A percentile compares a stretch with the other conserved stretches of the same genome.
These are phyloP conservation scores for Magnolia kwangsiensis DNA, from an alignment of 164 flowering plant species.

Conservation along the genomic window DNA sequence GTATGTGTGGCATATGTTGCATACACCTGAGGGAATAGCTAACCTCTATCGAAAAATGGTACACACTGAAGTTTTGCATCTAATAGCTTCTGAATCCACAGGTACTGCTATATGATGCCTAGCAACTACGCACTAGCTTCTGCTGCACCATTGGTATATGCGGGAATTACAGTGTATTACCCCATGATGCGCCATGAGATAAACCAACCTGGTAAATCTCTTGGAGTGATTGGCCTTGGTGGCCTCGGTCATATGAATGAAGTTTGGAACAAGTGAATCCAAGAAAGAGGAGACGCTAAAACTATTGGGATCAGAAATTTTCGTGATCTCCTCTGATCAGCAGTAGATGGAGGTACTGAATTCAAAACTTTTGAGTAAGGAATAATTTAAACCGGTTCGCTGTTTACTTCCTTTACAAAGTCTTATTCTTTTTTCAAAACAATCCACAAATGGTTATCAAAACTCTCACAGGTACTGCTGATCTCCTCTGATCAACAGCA, in stretches of 20 bases:
- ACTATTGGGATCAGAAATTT: slow-evolving; percentile 63
- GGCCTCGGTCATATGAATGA: slow-evolving; percentile 86
- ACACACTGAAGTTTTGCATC: background rate
- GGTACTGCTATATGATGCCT: slow-evolving; percentile 72
- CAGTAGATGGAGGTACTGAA: slow-evolving; percentile 60
- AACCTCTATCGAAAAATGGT: background rate
- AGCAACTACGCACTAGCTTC: slow-evolving; percentile 51
- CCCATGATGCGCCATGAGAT: slow-evolving; percentile 79
- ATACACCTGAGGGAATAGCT: background rate
- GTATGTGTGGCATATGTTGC: background rate
- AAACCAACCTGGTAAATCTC: slow-evolving; percentile 80
- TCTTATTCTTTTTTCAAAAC: no score
- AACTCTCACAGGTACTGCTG: no score
- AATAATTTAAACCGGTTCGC: background rate
- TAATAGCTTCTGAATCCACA: slow-evolving; percentile 14
- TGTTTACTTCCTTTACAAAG: background rate
- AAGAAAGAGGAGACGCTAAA: slow-evolving; percentile 70
- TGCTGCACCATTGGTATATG: slow-evolving; percentile 81
- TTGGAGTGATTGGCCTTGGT: slow-evolving; percentile 78
- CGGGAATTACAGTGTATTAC: slow-evolving; percentile 74
- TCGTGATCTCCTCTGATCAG: slow-evolving; percentile 62
- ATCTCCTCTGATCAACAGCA: no score
- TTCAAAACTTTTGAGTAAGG: background rate
- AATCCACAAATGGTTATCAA: no score
- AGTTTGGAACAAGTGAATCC: slow-evolving; percentile 67